Base-by-base conservation (phyloP, 306 rosid species). In the Cucumis melo region DNA sequence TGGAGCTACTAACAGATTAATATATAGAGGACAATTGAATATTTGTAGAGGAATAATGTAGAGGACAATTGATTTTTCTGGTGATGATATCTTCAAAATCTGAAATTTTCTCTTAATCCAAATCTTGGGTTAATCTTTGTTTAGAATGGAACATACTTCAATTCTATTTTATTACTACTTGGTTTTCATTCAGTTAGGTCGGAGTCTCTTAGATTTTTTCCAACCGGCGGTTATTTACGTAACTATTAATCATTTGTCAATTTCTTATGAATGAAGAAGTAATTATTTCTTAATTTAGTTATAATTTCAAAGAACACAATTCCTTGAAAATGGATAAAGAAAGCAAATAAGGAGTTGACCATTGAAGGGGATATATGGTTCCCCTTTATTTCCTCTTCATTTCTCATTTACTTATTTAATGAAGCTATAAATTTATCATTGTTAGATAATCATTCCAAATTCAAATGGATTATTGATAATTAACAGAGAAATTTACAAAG, bases 301-400 rank as follows among this genome's bases (percentile, higher is more conserved):
- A 0, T 38, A 8, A 65, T 65, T 65, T n/a, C 50, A 65, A 65
- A 34, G 51, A 38, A 46, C 29, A 67, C 36, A 41, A 20, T 41
- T 39, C 32, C 34, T 5, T 67, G 51, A 5, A 19, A 64, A 38
- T 24, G 19, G 68, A 63, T 15, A 79, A 68, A 72, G 67, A 64
- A 60, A 78, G 57, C 50, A 74, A 67, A 59, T 38, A 58, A 57
- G 3, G 59, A 65, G 54, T 29, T 41, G 24, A 57, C 70, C 80
- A n/a, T 36, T 53, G 20, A 77, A 41, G 77, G 72, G 77, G 42
- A 61, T 42, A 1, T 44, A 44, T 46, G 84, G 82, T 70, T 78
- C 79, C 76, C 81, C 84, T 55, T 60, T 39, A 34, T 80, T 80
- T 62, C 75, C 82, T 80, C 88, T 46, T 75, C 29, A 46, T 81